Conservation (phyloP, 345 rosid genomes). For the Citrus mangshanensis region DNA sequence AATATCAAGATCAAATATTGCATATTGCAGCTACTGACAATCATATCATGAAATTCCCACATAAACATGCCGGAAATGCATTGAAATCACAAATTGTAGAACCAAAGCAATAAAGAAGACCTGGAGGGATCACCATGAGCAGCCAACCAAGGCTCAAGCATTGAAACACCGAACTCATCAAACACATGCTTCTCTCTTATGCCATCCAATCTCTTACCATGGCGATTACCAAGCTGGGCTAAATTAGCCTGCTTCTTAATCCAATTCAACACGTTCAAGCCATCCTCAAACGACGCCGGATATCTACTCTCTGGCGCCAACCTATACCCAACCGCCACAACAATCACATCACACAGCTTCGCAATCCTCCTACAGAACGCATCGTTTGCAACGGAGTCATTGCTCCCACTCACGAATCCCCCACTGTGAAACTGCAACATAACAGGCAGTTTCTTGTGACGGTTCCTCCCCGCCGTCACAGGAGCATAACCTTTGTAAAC, state of each 20-base stretch:
- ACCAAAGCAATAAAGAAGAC: constrained; percentile 18
- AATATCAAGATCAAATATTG: background rate
- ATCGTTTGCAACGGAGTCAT: constrained; percentile 61
- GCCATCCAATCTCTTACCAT: constrained; percentile 29
- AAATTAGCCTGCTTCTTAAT: constrained; percentile 73
- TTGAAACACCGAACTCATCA: constrained; percentile 76
- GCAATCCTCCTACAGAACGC: constrained; percentile 70
- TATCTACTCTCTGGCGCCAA: constrained; percentile 78
- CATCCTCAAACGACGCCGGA: constrained; percentile 87
- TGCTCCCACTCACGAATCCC: constrained; percentile 79
- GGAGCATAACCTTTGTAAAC: constrained; percentile 69
- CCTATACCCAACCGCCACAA: constrained; percentile 82
- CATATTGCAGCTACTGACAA: background rate
- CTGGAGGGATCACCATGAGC: constrained; percentile 73
- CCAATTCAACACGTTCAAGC: constrained; percentile 78
- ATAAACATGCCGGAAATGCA: background rate
- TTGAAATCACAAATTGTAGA: background rate
- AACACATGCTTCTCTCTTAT: constrained; percentile 30
- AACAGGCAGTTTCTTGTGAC: constrained; percentile 60
- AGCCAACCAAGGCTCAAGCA: constrained; percentile 85
- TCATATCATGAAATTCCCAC: background rate
- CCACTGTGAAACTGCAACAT: constrained; percentile 97
- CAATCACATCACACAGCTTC: constrained; percentile 71
- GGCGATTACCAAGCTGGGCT: constrained; percentile 44
- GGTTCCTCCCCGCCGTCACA: constrained; percentile 15